Evolutionary conservation across 2,329 filamentous ascomycete species (phyloP), one percentile per base, ranked within the genome.

Genomic region (Trichoderma lentiforme): DNA sequence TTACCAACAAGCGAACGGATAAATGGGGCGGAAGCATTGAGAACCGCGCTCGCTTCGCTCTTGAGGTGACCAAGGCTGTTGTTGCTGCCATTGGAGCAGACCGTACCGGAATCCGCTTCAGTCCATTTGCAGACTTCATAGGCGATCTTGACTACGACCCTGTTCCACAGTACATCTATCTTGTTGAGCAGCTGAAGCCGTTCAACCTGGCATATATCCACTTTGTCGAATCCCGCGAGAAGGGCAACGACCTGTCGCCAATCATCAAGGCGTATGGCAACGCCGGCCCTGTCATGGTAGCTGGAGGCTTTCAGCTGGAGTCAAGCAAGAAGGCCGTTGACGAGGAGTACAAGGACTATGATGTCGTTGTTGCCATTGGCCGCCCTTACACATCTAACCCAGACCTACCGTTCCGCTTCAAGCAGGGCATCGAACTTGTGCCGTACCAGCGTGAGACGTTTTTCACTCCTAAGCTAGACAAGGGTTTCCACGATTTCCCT

Each of bases 1-100:
- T 82, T 3, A 82, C 83, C 70, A 89, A 89, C 74, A 80, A 82
- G 58, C 81, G 87, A 28, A 87, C 84, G 0, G 88, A 89, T 76
- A 76, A 81, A 51, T 89, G 88, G 77, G 88, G 88, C 8, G 87
- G 87, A 0, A 83, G 80, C 28, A 81, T 88, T 32, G 84, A 87
- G 74, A 89, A 89, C 74, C 82, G 87, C 4, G 83, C 84, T 14
- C 82, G 87, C 1, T 81, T 89, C 62, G 78, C 86, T 26, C 74
- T 87, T 0, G 87, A 89, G 73, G 79, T 88, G 32, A 80, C 84
- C 11, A 80, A 84, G 72, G 79, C 81, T 28, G 76, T 85, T 1
- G 75, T 81, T 5, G 78, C 76, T 1, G 83, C 82, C 4, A 79
- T 86, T 14, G 89, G 89, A 3, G 81, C 84, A 0, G 83, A 90